Base-by-base conservation (phyloP, 2,329 filamentous ascomycete species). In the Monilinia aucupariae region DNA sequence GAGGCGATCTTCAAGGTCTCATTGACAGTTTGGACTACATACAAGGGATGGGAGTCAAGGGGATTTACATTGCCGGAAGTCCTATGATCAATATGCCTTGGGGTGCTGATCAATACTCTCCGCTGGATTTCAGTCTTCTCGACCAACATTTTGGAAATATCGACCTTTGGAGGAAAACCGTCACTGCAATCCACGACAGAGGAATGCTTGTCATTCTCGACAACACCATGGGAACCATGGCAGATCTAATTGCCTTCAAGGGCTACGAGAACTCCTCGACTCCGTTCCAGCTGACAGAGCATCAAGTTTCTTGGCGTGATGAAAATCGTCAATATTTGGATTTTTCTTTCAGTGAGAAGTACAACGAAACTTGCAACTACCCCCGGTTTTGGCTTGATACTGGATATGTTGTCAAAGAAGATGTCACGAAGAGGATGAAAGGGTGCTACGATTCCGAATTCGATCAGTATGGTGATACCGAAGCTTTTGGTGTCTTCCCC, bases 151-250 rank as follows among this genome's bases (percentile, higher is more conserved):
- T 82, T 66, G 85, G 85, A 22, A 80, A 78, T 56, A 81, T 88
- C 61, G 73, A 80, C 22, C 75, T 78, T 61, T 88, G 84, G 83
- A 80, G 84, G 68, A 73, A 76, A 52, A 79, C 80, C 2, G 81
- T 88, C 59, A 75, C 79, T 10, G 83, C 83, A 54, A 84, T 88
- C n/a, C 85, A 88, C 68, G 73, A 74, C 3, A 78, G 82, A 37
- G 81, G 79, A 60, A 88, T 88, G 84, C 87, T 86, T 74, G 83
- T 88, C 48, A 75, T 88, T 39, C 74, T 88, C 64, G 85, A 88
- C 71, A 87, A 87, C 69, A 88, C 85, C 2, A 48, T 59, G 49
- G 56, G 82, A 52, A 88, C 85, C 3, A 79, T 88, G 80, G 81
- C 82, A 58, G 84, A 88, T 68, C 76, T 88, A 59, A 80, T 88